A percentile compares a stretch with the other conserved stretches of the same genome.
Evolutionary conservation across 768 basidiomycete species (phyloP).

Genomic region (Mycena filopes): DNA sequence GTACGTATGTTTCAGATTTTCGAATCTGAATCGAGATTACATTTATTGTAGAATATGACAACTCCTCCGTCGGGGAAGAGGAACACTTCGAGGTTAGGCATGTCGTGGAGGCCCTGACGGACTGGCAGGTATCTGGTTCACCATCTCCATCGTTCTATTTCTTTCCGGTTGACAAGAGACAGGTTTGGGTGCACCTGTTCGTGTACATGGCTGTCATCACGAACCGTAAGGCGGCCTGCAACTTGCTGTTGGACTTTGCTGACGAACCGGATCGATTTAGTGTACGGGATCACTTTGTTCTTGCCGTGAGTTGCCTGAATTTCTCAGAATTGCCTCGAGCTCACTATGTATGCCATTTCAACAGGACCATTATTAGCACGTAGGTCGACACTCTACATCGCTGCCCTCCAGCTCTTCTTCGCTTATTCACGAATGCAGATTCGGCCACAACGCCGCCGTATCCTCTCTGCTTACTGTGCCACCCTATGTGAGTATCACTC

Average conservation of each 20-base stretch:
- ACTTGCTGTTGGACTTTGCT: neutral
- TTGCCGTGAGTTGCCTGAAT: slow-evolving; percentile 64
- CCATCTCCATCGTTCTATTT: neutral
- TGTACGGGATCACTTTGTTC: slow-evolving; percentile 78
- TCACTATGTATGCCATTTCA: neutral
- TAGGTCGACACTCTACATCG: slow-evolving; percentile 35
- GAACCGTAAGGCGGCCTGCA: slow-evolving; percentile 62
- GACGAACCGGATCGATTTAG: slow-evolving; percentile 42
- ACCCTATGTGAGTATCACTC: slow-evolving; percentile 53
- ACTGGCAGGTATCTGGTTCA: slow-evolving; percentile 65
- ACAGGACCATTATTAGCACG: slow-evolving; percentile 70
- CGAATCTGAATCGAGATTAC: neutral
- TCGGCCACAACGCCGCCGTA: slow-evolving; percentile 65
- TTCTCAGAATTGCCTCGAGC: neutral
- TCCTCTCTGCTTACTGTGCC: slow-evolving; percentile 77
- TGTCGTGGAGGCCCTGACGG: slow-evolving; percentile 60
- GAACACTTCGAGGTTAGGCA: slow-evolving; percentile 68
- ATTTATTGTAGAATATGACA: slow-evolving; percentile 57
- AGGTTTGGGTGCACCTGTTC: slow-evolving; percentile 66
- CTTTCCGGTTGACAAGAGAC: neutral
- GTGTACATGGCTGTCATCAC: slow-evolving; percentile 67
- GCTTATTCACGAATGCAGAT: slow-evolving; percentile 47
- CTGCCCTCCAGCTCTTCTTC: neutral
- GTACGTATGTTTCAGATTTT: slow-evolving; percentile 44
- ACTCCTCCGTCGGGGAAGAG: slow-evolving; percentile 67